Evolutionary conservation across 805 yeast species (phyloP).

Genomic region (Metschnikowia kofuensis): DNA sequence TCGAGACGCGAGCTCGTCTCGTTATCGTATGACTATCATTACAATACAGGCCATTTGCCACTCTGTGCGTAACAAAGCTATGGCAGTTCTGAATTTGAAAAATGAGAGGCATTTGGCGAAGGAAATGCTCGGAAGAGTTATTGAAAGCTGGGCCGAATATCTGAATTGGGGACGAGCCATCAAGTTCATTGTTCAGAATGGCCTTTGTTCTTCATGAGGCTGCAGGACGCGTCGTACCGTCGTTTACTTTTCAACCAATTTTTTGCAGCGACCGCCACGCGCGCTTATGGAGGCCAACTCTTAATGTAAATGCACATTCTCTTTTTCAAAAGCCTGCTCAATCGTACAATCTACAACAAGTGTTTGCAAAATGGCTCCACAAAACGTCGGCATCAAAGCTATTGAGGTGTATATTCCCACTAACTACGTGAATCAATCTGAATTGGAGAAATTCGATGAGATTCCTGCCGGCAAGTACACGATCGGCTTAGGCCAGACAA

Average conservation of each 20-base stretch:
- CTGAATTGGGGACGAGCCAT: background rate
- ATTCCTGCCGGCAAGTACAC: slow-evolving; percentile 95
- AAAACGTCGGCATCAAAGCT: slow-evolving; percentile 95
- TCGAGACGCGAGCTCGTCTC: too few species aligned
- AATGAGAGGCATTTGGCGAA: too few species aligned
- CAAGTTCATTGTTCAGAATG: too few species aligned
- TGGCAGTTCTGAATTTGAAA: too few species aligned
- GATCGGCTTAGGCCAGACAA: slow-evolving; percentile 97
- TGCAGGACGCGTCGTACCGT: slow-evolving; percentile 14
- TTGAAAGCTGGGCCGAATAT: too few species aligned
- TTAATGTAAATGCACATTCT: background rate
- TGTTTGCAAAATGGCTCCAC: slow-evolving; percentile 39
- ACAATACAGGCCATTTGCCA: too few species aligned
- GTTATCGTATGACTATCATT: too few species aligned
- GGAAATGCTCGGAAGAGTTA: too few species aligned
- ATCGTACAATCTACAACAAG: background rate
- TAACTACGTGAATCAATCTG: slow-evolving; percentile 80
- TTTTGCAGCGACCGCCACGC: slow-evolving; percentile 8
- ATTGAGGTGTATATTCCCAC: slow-evolving; percentile 89
- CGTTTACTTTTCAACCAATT: slow-evolving; percentile 5
- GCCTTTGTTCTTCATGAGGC: background rate
- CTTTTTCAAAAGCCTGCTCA: background rate
- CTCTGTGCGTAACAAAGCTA: too few species aligned
- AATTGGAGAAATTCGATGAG: slow-evolving; percentile 78
- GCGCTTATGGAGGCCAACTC: slow-evolving; percentile 1